Conservation (phyloP, 2,329 filamentous ascomycete species). For the Aspergillus ruber region DNA sequence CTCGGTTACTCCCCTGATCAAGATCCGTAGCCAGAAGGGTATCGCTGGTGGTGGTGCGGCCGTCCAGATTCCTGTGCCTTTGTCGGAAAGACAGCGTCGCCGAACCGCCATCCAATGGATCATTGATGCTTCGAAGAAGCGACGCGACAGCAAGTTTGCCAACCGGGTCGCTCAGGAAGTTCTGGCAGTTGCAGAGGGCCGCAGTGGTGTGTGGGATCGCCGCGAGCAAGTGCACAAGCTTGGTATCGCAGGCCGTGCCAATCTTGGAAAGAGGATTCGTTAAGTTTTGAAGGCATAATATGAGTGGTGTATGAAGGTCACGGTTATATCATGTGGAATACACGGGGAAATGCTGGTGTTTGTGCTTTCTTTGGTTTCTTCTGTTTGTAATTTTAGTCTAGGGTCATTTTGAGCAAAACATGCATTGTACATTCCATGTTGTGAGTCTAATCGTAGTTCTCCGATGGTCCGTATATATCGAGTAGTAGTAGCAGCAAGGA, state of each 20-base stretch:
- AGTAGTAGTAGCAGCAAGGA: too few relatives aligned
- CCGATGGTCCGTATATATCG: too few relatives aligned
- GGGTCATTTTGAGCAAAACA: not conserved
- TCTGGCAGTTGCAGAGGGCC: conserved; percentile 79
- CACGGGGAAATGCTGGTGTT: not conserved
- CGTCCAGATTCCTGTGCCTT: conserved; percentile 73
- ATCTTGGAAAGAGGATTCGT: conserved; percentile 41
- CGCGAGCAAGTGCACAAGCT: conserved; percentile 71
- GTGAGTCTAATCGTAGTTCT: too few relatives aligned
- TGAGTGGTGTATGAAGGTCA: not conserved
- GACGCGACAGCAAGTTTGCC: conserved; percentile 66
- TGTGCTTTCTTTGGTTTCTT: not conserved
- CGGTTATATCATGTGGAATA: not conserved
- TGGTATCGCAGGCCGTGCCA: conserved; percentile 71
- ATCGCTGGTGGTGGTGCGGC: conserved; percentile 79
- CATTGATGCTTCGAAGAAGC: conserved; percentile 72
- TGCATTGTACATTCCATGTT: not conserved
- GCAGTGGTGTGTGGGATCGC: conserved; percentile 77
- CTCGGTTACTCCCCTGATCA: conserved; percentile 82
- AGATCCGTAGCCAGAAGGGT: conserved; percentile 68
- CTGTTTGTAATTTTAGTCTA: not conserved
- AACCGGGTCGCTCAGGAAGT: conserved; percentile 78
- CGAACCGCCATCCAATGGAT: conserved; percentile 84
- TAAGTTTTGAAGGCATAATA: not conserved
- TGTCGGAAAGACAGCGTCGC: conserved; percentile 67